A percentile compares a stretch with the other conserved stretches of the same genome.
Conservation (phyloP, 1,139 yeast species). For the Arxiozyma slooffiae region DNA sequence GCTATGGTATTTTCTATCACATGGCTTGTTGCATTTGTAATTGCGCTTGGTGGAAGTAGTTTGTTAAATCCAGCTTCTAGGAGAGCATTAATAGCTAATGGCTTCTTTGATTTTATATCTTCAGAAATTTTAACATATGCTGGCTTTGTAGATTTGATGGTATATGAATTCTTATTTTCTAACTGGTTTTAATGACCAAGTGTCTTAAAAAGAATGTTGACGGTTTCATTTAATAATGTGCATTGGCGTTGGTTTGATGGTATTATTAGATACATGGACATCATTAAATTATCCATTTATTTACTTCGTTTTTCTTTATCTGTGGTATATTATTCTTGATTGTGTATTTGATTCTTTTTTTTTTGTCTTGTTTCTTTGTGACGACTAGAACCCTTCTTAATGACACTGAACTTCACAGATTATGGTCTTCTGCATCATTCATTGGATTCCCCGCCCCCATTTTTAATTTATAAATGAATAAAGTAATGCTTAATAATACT, state of each 20-base stretch:
- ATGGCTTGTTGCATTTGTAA: constrained; percentile 76
- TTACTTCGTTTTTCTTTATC: too few species aligned
- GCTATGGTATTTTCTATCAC: constrained; percentile 54
- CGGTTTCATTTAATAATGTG: constrained; percentile 39
- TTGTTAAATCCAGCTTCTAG: constrained; percentile 58
- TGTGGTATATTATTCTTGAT: not conserved
- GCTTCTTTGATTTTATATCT: constrained; percentile 72
- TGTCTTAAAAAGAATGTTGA: constrained; percentile 31
- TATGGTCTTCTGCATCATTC: not conserved
- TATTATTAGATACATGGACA: constrained; percentile 85
- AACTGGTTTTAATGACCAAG: constrained; percentile 45
- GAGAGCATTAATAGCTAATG: constrained; percentile 59
- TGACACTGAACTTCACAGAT: not conserved
- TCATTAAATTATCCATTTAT: constrained; percentile 27
- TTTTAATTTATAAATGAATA: not conserved
- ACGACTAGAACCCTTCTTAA: not conserved
- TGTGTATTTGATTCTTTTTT: not conserved
- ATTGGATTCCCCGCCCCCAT: too few species aligned
- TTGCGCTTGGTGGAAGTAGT: constrained; percentile 74
- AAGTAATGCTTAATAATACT: not conserved
- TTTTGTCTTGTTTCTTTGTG: not conserved
- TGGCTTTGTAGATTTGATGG: constrained; percentile 79
- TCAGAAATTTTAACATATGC: constrained; percentile 81
- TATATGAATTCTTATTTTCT: constrained; percentile 73
- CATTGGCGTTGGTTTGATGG: constrained; percentile 76